Evolutionary conservation across 2,329 filamentous ascomycete genomes (phyloP).

Genomic region (Botryotinia globosa): DNA sequence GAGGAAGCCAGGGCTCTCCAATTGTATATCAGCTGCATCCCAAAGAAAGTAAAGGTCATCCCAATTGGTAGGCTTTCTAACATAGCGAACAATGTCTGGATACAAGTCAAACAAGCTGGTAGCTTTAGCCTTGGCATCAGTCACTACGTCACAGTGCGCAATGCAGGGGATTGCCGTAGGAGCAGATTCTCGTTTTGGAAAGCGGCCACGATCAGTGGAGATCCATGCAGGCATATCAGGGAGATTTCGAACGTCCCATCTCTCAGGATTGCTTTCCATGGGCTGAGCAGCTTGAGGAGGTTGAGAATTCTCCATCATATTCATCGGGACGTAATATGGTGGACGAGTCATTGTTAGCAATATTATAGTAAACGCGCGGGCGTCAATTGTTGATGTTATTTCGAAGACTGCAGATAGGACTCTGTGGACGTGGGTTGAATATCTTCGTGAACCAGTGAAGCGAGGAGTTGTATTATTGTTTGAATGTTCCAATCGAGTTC

Average conservation of each 20-base stretch:
- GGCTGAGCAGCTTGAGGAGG: background rate
- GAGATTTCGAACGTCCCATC: slow-evolving; percentile 13
- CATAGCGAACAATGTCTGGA: slow-evolving; percentile 14
- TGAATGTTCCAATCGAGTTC: background rate
- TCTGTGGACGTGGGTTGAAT: background rate
- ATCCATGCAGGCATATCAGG: slow-evolving; percentile 24
- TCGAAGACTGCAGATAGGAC: background rate
- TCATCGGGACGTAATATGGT: background rate
- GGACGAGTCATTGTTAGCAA: background rate
- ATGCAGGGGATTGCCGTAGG: slow-evolving; percentile 17
- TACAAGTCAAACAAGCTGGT: slow-evolving; percentile 16
- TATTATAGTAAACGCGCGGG: background rate
- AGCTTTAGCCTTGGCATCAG: slow-evolving; percentile 23
- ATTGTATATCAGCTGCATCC: slow-evolving; percentile 37
- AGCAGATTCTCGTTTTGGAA: slow-evolving; percentile 21
- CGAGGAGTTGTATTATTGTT: background rate
- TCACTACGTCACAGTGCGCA: slow-evolving; percentile 21
- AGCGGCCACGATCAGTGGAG: slow-evolving; percentile 26
- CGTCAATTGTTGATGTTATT: background rate
- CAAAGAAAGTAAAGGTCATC: slow-evolving; percentile 37
- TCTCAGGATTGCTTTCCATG: background rate
- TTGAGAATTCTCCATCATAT: background rate
- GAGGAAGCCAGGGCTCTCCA: slow-evolving; percentile 35
- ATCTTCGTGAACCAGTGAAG: background rate
- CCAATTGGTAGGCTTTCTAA: slow-evolving; percentile 26